These are phyloP conservation scores for Aspergillus brasiliensis DNA, from an alignment of 2,329 filamentous ascomycete genomes.

Conservation along the genomic window DNA sequence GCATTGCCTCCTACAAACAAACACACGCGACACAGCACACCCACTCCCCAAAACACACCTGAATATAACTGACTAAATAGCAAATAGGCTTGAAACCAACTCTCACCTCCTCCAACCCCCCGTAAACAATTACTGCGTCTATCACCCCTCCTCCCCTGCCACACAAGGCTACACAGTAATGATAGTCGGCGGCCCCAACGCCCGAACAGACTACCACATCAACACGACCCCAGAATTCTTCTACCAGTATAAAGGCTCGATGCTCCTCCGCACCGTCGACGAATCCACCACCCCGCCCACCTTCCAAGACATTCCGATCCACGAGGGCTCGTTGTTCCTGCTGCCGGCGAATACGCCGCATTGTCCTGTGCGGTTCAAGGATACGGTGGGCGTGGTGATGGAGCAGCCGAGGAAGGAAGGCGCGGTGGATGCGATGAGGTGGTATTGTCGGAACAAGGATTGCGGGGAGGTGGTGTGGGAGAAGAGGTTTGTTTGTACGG, in stretches of 20 bases:
- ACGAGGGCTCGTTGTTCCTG: slow-evolving; percentile 91
- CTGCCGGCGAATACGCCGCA: slow-evolving; percentile 94
- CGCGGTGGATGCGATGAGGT: slow-evolving; percentile 77
- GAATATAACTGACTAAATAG: too few relatives aligned
- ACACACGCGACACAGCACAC: neutral
- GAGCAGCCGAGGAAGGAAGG: slow-evolving; percentile 76
- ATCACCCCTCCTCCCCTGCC: slow-evolving; percentile 66
- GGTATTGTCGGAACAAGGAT: slow-evolving; percentile 71
- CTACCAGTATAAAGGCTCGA: slow-evolving; percentile 91
- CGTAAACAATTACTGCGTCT: slow-evolving; percentile 97
- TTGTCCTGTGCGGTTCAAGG: slow-evolving; percentile 88
- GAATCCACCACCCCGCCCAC: slow-evolving; percentile 49
- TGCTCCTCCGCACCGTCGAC: slow-evolving; percentile 92
- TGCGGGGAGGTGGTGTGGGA: slow-evolving; percentile 80
- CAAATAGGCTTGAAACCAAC: slow-evolving; percentile 82
- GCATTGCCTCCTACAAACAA: slow-evolving; percentile 5
- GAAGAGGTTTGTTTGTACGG: slow-evolving; percentile 81
- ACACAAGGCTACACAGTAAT: slow-evolving; percentile 89
- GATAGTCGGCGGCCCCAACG: slow-evolving; percentile 95
- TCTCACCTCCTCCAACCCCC: slow-evolving; percentile 90
- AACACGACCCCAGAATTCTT: slow-evolving; percentile 97
- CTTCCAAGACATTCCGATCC: slow-evolving; percentile 85
- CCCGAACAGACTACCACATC: slow-evolving; percentile 97
- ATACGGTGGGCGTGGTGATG: slow-evolving; percentile 91
- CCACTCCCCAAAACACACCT: neutral